Percentiles rank a stretch among this genome's conserved stretches.
phyloP scores from a whole-genome alignment of 768 basidiomycete genomes.

The Russula virescens region DNA sequence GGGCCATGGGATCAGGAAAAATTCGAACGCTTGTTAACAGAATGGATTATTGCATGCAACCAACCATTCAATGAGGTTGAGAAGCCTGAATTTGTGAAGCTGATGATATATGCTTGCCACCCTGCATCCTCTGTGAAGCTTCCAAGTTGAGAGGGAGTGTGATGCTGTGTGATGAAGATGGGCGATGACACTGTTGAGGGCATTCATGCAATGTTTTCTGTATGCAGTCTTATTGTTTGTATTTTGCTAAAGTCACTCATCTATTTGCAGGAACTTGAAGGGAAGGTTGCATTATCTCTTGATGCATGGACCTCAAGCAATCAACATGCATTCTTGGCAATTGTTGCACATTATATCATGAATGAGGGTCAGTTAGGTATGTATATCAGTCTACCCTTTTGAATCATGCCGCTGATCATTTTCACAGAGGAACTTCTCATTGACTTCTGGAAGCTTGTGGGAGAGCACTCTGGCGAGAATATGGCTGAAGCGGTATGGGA shows the following conservation, averaged over 20 bases:
- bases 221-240: not conserved
- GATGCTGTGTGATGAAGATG: not conserved
- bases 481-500: not conserved
- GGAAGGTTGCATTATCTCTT: not conserved
- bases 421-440: not conserved
- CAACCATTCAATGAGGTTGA: not conserved
- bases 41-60: not conserved
- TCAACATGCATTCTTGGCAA: not conserved
- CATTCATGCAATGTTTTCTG: not conserved
- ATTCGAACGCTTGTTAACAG: not conserved
- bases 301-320: slow-evolving; percentile 5
- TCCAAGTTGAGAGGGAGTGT: not conserved
- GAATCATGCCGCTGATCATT: too few species aligned
- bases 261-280: too few species aligned
- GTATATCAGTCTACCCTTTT: too few species aligned
- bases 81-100: not conserved
- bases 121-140: not conserved
- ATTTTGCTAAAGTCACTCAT: too few species aligned
- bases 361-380: not conserved
- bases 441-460: not conserved
- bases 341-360: not conserved
- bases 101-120: not conserved
- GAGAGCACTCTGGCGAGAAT: not conserved
- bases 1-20: not conserved
- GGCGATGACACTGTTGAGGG: not conserved